Base-by-base conservation (phyloP, 345 rosid genomes). In the Ricinus communis region DNA sequence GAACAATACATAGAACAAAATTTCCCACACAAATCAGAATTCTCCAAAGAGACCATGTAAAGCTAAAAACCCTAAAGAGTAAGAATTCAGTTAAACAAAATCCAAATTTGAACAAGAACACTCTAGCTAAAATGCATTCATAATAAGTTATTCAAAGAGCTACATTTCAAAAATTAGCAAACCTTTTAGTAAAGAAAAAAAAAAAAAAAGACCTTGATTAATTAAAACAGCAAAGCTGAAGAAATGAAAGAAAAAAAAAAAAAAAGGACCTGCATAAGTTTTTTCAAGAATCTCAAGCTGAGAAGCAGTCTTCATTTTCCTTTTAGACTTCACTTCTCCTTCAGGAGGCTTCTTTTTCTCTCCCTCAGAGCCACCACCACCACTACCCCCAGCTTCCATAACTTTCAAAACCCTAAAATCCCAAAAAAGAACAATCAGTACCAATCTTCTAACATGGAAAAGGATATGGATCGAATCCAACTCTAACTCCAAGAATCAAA, bases 301-400 rank as follows among this genome's bases (percentile, higher is more conserved):
- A 72, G 90, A 87, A 80, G 96, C 92, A 64, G 97, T 91, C 82
- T 93, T 91, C 97, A 93, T 93, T 81, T 89, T 85, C 28, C 98
- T 81, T 83, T 91, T 93, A 38, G 91, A 78, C 88, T 84, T 91
- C 47, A 53, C 73, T 66, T 84, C 38, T 68, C 83, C 91, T 80
- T 86, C 96, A 53, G 80, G 79, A 27, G 88, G 76, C 79, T 85
- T 88, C 82, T 72, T 88, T 80, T 85, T 89, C 79, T 83, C 88
- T 27, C 62, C 88, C 60, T 86, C 91, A 9, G 73, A 79, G 33
- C 64, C 81, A 11, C 75, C 77, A 9, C 41, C 69, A 21, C 28
- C 49, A n/a, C 25, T 43, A 46, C 41, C 52, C 30, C 15, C 73
- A 15, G 85, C 86, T 80, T 36, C 65, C 49, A 52, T 70, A 71